Base-by-base conservation (phyloP, 805 yeast genomes). In the Lipomyces yamanashiensis region DNA sequence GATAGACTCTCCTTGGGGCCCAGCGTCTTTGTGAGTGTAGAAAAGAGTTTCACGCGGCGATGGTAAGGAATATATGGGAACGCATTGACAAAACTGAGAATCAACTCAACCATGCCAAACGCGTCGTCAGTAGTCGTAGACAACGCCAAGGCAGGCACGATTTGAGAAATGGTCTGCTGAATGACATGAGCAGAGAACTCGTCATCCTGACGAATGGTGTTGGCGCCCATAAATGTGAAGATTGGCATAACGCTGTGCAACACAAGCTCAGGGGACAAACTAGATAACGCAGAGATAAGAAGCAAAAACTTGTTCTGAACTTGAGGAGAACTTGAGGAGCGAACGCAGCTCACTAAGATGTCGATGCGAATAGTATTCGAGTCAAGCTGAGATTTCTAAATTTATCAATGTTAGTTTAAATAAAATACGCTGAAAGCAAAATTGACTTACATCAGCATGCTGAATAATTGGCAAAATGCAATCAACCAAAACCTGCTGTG, bases 181-280 rank as follows among this genome's bases (percentile, higher is more conserved):
- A 95, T 91, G 51, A 92, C 98, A 69, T 89, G 89, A 39, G 88
- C 88, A 0, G 98, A 91, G 73, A 90, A 93, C 74, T 91, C 98
- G 75, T 95, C 98, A 75, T 95, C 99, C 77, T 95, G 97, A 72
- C 97, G 87, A 58, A 95, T 85, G 13, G 98, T 92, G 72, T 92
- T 96, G 12, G 98, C 96, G 64, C 99, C 99, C 98, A 95, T 95
- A 72, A 95, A 95, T 0, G 99, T 95, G 80, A 95, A 95, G 57
- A 95, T 93, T n/a, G 99, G 99, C 99, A 95, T 95, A 8, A 95
- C 97, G 1, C 97, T 89, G 77, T 95, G 98, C 59, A 95, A 79
- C 36, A 95, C 92, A 37, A 89, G 85, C 72, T 93, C 98, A 8
- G 98, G 97, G 12, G 93, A 89, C 61, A 95, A 78, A 0, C 91